phyloP scores from a whole-genome alignment of 306 rosid species.

The Malus fusca region DNA sequence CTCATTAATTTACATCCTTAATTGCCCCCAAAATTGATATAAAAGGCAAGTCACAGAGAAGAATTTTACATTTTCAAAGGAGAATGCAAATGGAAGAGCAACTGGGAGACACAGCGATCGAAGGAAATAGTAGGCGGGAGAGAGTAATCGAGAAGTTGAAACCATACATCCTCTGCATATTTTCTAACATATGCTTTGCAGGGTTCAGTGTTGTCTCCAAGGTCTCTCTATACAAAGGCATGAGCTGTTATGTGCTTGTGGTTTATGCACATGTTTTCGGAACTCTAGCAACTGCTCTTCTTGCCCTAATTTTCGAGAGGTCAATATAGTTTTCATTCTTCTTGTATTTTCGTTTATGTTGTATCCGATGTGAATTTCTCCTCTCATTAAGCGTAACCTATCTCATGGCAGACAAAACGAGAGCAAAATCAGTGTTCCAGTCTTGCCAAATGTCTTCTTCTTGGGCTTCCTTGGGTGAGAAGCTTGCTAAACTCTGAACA shows the following conservation, averaged over 20 bases:
- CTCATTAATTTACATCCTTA: neutral
- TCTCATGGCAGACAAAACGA: conserved; percentile 7
- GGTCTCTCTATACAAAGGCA: conserved; percentile 17
- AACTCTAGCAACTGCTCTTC: conserved; percentile 4
- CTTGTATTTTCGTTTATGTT: neutral
- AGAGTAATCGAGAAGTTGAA: neutral
- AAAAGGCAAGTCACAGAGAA: neutral
- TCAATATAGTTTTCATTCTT: neutral
- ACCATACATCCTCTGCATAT: conserved; percentile 4
- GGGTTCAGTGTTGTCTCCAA: conserved; percentile 11
- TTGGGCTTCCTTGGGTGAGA: conserved; percentile 16
- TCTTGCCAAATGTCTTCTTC: conserved; percentile 16
- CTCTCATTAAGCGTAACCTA: neutral
- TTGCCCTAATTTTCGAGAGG: conserved; percentile 22
- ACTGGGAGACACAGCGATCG: neutral
- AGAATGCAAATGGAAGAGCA: conserved; percentile 4
- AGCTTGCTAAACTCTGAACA: too few species aligned
- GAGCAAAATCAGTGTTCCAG: conserved; percentile 5
- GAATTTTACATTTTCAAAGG: neutral
- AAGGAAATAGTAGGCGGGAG: neutral
- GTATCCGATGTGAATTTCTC: neutral
- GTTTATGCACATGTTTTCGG: conserved; percentile 18
- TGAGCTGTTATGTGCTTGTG: conserved; percentile 22
- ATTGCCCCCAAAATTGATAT: neutral
- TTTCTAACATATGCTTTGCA: neutral